Evolutionary conservation across 2,329 filamentous ascomycete genomes (phyloP).

Genomic region (Podosphaera fusca): DNA sequence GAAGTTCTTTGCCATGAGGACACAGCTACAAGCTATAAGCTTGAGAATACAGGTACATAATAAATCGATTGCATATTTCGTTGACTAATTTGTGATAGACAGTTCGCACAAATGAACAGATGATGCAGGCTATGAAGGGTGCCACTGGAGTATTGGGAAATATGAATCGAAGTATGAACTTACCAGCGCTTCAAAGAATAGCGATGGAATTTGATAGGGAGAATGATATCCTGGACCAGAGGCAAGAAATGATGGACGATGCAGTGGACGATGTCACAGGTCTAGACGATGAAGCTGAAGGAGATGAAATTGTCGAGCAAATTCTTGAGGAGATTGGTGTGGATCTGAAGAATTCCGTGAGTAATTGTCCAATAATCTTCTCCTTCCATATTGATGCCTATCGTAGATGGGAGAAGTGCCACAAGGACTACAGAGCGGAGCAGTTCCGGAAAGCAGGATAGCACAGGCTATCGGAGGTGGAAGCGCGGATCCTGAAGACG

Average conservation of each 20-base stretch:
- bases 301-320: slow-evolving; percentile 90
- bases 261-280: slow-evolving; percentile 94
- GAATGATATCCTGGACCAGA: slow-evolving; percentile 97
- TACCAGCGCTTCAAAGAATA: slow-evolving; percentile 82
- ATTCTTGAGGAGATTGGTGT: slow-evolving; percentile 93
- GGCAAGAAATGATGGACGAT: slow-evolving; percentile 99
- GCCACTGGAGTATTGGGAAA: slow-evolving; percentile 78
- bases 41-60: slow-evolving; percentile 61
- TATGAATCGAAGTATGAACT: slow-evolving; percentile 97
- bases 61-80: neutral
- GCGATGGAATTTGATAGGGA: slow-evolving; percentile 98
- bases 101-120: slow-evolving; percentile 93
- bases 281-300: slow-evolving; percentile 72
- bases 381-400: slow-evolving; percentile 4
- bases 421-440: slow-evolving; percentile 51
- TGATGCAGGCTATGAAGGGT: slow-evolving; percentile 99
- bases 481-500: slow-evolving; percentile 37
- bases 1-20: slow-evolving; percentile 97
- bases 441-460: slow-evolving; percentile 51
- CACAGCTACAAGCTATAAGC: slow-evolving; percentile 87
- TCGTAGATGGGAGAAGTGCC: slow-evolving; percentile 75
- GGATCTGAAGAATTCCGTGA: slow-evolving; percentile 70
- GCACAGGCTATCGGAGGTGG: slow-evolving; percentile 70
- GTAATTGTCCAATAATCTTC: slow-evolving; percentile 17
- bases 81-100: slow-evolving; percentile 32